phyloP scores from a whole-genome alignment of 2,329 filamentous ascomycete species.

The Aureobasidium sp. region DNA sequence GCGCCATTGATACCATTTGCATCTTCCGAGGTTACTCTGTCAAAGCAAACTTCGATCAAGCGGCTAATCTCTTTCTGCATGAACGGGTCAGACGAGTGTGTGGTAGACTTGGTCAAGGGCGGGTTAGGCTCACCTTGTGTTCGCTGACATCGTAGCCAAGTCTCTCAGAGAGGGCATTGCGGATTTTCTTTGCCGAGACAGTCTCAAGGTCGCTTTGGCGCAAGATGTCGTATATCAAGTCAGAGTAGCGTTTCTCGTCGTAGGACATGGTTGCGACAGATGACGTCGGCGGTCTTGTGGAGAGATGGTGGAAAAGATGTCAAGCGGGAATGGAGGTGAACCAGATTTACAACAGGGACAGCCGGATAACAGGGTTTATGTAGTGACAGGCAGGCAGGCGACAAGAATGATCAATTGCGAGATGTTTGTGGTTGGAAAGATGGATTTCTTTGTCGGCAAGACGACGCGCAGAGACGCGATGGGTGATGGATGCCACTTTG shows the following conservation, averaged over 20 bases:
- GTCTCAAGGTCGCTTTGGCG: conserved; percentile 55
- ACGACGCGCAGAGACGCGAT: conserved; percentile 11
- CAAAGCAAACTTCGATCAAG: conserved; percentile 45
- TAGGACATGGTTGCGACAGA: conserved; percentile 16
- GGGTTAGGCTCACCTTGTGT: conserved; percentile 50
- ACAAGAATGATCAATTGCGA: not conserved
- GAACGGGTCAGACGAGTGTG: conserved; percentile 15
- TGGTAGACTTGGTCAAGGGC: not conserved
- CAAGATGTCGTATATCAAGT: conserved; percentile 58
- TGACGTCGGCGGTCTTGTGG: conserved; percentile 32
- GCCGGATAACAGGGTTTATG: not conserved
- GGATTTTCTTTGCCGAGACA: conserved; percentile 59
- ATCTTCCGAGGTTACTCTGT: conserved; percentile 33
- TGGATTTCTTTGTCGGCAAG: conserved; percentile 9
- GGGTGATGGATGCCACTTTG: conserved; percentile 1
- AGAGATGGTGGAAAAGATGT: not conserved
- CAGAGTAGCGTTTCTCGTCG: conserved; percentile 12
- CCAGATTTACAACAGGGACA: not conserved
- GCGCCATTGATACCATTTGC: conserved; percentile 25
- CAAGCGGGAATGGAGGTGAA: not conserved
- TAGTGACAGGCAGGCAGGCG: not conserved
- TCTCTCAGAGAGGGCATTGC: conserved; percentile 54
- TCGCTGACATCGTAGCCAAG: conserved; percentile 55
- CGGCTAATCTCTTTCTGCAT: conserved; percentile 38
- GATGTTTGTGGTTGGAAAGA: conserved; percentile 1